Evolutionary conservation across 139 green algal species (phyloP).

Genomic region (Auxenochlorella pyrenoidosa): DNA sequence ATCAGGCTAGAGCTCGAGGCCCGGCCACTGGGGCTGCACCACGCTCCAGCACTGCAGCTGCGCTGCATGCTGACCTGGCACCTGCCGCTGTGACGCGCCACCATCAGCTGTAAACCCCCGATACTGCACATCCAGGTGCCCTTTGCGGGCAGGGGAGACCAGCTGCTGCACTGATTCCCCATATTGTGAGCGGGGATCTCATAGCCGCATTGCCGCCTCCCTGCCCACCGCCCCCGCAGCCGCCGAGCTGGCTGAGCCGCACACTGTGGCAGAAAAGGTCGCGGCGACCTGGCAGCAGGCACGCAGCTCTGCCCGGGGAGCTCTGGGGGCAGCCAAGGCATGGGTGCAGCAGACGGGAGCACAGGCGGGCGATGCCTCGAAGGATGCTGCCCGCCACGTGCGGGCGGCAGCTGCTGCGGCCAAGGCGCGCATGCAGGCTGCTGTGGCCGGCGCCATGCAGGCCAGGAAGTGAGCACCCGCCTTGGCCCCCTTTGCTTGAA

Average conservation of each 20-base stretch:
- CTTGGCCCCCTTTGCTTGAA: neutral
- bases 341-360: neutral
- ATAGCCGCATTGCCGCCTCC: neutral
- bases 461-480: neutral
- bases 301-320: neutral
- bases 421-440: neutral
- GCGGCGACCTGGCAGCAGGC: neutral
- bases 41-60: neutral
- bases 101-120: neutral
- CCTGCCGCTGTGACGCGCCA: neutral
- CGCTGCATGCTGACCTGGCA: conserved; percentile 12
- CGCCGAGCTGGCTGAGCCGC: neutral
- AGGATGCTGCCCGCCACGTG: neutral
- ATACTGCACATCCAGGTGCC: neutral
- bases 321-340: neutral
- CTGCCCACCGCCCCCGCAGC: neutral
- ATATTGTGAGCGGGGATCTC: neutral
- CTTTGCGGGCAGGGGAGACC: neutral
- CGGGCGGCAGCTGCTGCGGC: neutral
- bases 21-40: neutral
- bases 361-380: neutral
- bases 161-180: neutral
- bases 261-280: neutral
- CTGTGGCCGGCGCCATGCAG: neutral
- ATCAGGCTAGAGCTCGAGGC: neutral